Conservation (phyloP, 2,329 filamentous ascomycete genomes). For the Botrytis galanthina region DNA sequence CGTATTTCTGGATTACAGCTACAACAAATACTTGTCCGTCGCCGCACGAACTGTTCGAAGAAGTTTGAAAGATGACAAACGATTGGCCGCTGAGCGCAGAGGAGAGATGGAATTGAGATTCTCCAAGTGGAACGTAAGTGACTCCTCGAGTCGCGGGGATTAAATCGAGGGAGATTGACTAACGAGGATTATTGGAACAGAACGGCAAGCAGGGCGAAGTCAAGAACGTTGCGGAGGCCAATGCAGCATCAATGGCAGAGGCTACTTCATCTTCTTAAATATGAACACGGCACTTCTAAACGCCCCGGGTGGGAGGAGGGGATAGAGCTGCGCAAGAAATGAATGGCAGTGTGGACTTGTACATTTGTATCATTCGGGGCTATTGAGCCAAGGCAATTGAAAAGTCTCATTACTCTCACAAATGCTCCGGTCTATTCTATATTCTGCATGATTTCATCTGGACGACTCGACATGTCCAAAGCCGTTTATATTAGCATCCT, state of each 20-base stretch:
- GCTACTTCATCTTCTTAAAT: constrained; percentile 30
- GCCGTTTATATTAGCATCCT: not conserved
- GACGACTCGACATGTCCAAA: not conserved
- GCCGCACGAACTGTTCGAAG: constrained; percentile 92
- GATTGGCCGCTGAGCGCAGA: constrained; percentile 82
- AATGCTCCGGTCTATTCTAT: not conserved
- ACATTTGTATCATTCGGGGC: constrained; percentile 35
- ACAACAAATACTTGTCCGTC: constrained; percentile 99
- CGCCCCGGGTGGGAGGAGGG: constrained; percentile 16
- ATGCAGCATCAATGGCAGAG: constrained; percentile 42
- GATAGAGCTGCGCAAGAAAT: constrained; percentile 13
- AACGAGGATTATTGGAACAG: constrained; percentile 48
- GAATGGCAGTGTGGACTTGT: constrained; percentile 27
- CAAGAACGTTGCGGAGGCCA: constrained; percentile 66
- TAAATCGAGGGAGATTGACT: constrained; percentile 25
- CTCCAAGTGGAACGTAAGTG: constrained; percentile 89
- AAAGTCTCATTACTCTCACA: constrained; percentile 13
- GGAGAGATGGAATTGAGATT: constrained; percentile 88
- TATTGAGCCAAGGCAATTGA: constrained; percentile 25
- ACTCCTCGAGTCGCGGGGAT: not conserved
- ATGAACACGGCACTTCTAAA: constrained; percentile 9
- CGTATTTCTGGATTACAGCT: constrained; percentile 58
- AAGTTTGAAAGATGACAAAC: constrained; percentile 93
- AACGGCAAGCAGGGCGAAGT: constrained; percentile 92
- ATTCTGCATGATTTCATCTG: not conserved